These are phyloP conservation scores for Capsella rubella DNA, from an alignment of 441 rosid species.

Conservation along the genomic window DNA sequence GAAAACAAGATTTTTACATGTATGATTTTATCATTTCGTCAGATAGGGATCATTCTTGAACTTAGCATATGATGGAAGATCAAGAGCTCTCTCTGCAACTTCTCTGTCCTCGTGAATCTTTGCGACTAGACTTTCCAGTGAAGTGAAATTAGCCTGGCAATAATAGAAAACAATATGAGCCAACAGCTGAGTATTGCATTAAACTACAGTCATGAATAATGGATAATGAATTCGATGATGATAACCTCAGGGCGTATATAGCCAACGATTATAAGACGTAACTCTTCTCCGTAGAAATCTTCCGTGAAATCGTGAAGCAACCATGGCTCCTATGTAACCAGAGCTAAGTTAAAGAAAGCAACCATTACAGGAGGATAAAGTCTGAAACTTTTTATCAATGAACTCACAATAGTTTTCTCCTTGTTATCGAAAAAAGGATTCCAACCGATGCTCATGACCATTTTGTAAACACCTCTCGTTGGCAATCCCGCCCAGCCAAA, in stretches of 20 bases:
- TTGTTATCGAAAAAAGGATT: slow-evolving; percentile 87
- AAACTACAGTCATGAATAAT: not conserved
- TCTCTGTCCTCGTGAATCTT: slow-evolving; percentile 78
- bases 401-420: slow-evolving; percentile 87
- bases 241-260: slow-evolving; percentile 89
- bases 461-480: slow-evolving; percentile 71
- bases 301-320: slow-evolving; percentile 79
- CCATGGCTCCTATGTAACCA: slow-evolving; percentile 79
- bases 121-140: slow-evolving; percentile 68
- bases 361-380: not conserved
- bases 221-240: not conserved
- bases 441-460: slow-evolving; percentile 97
- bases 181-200: not conserved
- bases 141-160: slow-evolving; percentile 71
- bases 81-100: slow-evolving; percentile 78
- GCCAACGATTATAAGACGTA: slow-evolving; percentile 77
- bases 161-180: slow-evolving; percentile 2
- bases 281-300: slow-evolving; percentile 91
- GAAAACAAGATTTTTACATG: slow-evolving; percentile 20
- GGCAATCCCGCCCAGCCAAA: slow-evolving; percentile 91
- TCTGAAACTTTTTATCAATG: not conserved
- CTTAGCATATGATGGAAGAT: slow-evolving; percentile 67
- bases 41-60: slow-evolving; percentile 63
- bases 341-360: not conserved
- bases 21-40: slow-evolving; percentile 33